Evolutionary conservation across 2,329 filamentous ascomycete species (phyloP).

Genomic region (Capronia americana): DNA sequence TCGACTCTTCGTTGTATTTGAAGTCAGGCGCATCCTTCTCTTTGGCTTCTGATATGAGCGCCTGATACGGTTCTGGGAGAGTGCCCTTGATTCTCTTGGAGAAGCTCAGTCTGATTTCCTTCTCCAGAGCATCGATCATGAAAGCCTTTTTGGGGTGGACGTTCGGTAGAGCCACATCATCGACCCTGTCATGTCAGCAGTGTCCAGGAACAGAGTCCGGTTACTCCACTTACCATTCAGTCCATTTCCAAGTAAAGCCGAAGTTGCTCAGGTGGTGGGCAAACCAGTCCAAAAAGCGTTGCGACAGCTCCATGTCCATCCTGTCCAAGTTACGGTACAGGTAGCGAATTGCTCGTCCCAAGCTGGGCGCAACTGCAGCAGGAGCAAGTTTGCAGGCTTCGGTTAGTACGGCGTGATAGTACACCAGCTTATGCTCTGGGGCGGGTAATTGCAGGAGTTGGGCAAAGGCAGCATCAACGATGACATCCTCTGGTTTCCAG

Average conservation of each 20-base stretch:
- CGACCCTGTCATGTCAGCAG: slow-evolving; percentile 59
- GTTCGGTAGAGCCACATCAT: slow-evolving; percentile 77
- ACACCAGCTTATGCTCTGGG: slow-evolving; percentile 91
- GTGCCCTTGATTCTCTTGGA: slow-evolving; percentile 95
- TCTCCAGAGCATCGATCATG: slow-evolving; percentile 87
- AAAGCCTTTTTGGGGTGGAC: slow-evolving; percentile 91
- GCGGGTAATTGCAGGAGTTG: slow-evolving; percentile 87
- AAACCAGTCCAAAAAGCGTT: slow-evolving; percentile 97
- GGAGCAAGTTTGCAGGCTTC: slow-evolving; percentile 96
- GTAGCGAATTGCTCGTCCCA: slow-evolving; percentile 90
- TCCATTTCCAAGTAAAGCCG: slow-evolving; percentile 99
- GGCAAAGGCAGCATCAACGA: slow-evolving; percentile 96
- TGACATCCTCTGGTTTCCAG: slow-evolving; percentile 98
- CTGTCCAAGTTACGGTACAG: slow-evolving; percentile 81
- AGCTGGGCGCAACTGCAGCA: slow-evolving; percentile 90
- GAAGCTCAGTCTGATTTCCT: slow-evolving; percentile 95
- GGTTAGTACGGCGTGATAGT: slow-evolving; percentile 93
- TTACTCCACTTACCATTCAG: slow-evolving; percentile 73
- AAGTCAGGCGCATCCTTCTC: slow-evolving; percentile 96
- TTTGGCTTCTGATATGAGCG: slow-evolving; percentile 81
- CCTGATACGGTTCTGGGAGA: slow-evolving; percentile 80
- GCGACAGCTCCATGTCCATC: slow-evolving; percentile 84
- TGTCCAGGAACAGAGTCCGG: neutral
- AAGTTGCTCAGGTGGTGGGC: slow-evolving; percentile 98
- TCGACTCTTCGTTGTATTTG: slow-evolving; percentile 79